Evolutionary conservation across 2,329 filamentous ascomycete genomes (phyloP), one percentile per base, ranked within the genome.

Genomic region (Blumeria hordei): DNA sequence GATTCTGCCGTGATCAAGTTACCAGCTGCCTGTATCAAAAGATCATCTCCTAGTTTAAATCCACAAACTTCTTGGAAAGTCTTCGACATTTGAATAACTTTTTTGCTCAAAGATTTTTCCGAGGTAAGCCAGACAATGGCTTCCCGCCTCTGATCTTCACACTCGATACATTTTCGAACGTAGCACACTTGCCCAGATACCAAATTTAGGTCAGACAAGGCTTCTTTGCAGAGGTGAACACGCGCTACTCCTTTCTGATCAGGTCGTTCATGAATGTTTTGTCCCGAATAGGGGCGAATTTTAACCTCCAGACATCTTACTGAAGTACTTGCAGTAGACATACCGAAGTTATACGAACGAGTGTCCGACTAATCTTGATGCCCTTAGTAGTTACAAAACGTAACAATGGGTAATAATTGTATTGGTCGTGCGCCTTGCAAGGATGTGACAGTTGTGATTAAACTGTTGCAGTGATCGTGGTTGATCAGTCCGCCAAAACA

Each of bases 71-170:
- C 81, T 58, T 85, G 81, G 55, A 93, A 77, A 6, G 78, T 72
- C 58, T 85, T 81, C 21, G 85, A 81, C 70, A 85, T 77, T 71
- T 88, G 74, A 53, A 84, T 71, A 56, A 86, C 73, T 58, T 81
- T 76, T 60, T 77, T 78, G 63, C 80, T 75, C 60, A 86, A 70
- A 44, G 51, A 57, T 62, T 80, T 79, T 64, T 81, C 71, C 6
- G 71, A 64, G 3, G 77, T 74, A 43, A 72, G 68, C 79, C 79
- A 83, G 10, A 76, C 78, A 61, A 83, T 73, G n/a, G 75, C 80
- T 54, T 66, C 61, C 57, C 58, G 59, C 35, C 57, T 59, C 18
- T 57, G 56, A 11, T 56, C 52, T 10, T 58, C 56, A 5, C 37
- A 51, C 11, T 63, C 59, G 34, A 69, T 66, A 41, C 64, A 61